Conservation (phyloP, 495 filamentous ascomycete species). For the Bryoglossum gracile region DNA sequence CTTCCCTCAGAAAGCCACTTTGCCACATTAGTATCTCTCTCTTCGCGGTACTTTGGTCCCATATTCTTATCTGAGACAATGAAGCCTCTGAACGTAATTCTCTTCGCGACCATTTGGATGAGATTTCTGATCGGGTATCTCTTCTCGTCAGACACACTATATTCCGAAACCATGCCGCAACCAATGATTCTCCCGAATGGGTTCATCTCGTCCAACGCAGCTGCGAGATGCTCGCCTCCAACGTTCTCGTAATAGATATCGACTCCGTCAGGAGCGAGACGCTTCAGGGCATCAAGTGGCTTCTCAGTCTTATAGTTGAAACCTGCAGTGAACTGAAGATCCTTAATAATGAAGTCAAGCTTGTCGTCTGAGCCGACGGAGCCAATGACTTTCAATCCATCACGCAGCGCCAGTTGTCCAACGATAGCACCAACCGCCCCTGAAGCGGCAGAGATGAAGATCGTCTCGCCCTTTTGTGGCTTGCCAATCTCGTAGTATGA, state of each 20-base stretch:
- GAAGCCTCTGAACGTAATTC: slow-evolving; percentile 61
- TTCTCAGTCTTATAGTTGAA: slow-evolving; percentile 65
- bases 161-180: slow-evolving; percentile 57
- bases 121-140: slow-evolving; percentile 67
- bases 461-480: slow-evolving; percentile 83
- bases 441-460: slow-evolving; percentile 75
- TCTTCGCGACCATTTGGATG: slow-evolving; percentile 38
- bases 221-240: slow-evolving; percentile 80
- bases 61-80: slow-evolving; percentile 58
- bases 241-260: slow-evolving; percentile 98
- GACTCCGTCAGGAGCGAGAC: slow-evolving; percentile 74
- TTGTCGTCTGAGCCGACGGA: slow-evolving; percentile 56
- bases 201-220: slow-evolving; percentile 63
- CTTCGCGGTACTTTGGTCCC: slow-evolving; percentile 60
- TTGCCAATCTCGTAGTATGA: slow-evolving; percentile 75
- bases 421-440: slow-evolving; percentile 83
- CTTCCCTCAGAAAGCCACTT: slow-evolving; percentile 81
- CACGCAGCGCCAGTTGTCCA: slow-evolving; percentile 78
- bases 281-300: slow-evolving; percentile 60
- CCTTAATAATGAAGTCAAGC: slow-evolving; percentile 53
- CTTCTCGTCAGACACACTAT: slow-evolving; percentile 55
- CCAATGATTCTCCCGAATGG: slow-evolving; percentile 60
- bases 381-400: slow-evolving; percentile 79
- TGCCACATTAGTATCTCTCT: slow-evolving; percentile 74
- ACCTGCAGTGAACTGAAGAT: slow-evolving; percentile 60